Percentiles rank a stretch among this genome's conserved stretches.
These are phyloP conservation scores for Ophiostoma populinum DNA, from an alignment of 2,329 filamentous ascomycete genomes.

Conservation along the genomic window DNA sequence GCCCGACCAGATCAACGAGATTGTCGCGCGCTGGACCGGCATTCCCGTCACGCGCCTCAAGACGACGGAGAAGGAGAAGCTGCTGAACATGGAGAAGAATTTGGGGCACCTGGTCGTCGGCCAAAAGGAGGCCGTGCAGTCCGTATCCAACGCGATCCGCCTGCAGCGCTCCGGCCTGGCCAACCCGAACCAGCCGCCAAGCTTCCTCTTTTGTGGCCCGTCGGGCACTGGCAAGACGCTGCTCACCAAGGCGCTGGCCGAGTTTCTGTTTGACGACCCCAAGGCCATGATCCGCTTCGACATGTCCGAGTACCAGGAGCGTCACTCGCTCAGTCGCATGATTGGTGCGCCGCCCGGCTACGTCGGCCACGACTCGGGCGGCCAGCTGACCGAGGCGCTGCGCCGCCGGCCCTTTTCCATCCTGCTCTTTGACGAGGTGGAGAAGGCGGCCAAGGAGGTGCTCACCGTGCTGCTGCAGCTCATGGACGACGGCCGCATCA, in stretches of 20 bases:
- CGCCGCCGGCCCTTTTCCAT: conserved; percentile 95
- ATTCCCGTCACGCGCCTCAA: conserved; percentile 89
- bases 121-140: conserved; percentile 81
- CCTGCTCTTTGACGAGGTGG: conserved; percentile 90
- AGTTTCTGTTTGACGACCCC: conserved; percentile 93
- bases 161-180: conserved; percentile 84
- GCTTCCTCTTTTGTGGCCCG: conserved; percentile 96
- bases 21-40: conserved; percentile 93
- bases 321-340: conserved; percentile 89
- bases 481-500: conserved; percentile 98
- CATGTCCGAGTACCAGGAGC: conserved; percentile 99
- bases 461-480: conserved; percentile 95
- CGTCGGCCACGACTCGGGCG: conserved; percentile 88
- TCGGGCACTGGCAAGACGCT: conserved; percentile 97
- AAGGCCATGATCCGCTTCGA: conserved; percentile 98
- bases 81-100: conserved; percentile 89
- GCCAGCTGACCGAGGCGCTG: conserved; percentile 86
- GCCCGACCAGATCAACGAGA: conserved; percentile 97
- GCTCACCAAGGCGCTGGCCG: conserved; percentile 87
- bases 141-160: conserved; percentile 90
- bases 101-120: conserved; percentile 76
- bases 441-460: conserved; percentile 96
- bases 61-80: conserved; percentile 93
- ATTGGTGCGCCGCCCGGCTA: conserved; percentile 96
- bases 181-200: conserved; percentile 93